Percentiles rank a stretch among this genome's conserved stretches.
Evolutionary conservation across 106 monocot genomes (phyloP).

Genomic region (Platanthera guangdongensis): DNA sequence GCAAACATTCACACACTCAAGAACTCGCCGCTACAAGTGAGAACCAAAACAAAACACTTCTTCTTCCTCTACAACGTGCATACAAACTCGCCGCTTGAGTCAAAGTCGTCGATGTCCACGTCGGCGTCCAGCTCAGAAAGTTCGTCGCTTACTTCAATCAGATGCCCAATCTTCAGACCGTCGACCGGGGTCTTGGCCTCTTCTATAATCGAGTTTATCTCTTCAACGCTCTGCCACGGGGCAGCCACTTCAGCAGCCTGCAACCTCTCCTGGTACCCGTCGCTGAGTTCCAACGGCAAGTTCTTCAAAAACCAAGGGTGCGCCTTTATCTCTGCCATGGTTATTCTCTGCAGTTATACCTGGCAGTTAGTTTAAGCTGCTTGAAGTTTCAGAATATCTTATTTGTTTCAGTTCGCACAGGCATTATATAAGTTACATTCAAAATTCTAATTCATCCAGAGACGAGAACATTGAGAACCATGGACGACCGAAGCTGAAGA

Average conservation of each 20-base stretch:
- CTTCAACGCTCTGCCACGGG: slow-evolving; percentile 63
- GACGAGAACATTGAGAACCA: no score
- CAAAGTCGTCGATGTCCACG: slow-evolving; percentile 68
- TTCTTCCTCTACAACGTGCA: background rate
- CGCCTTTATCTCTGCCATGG: slow-evolving; percentile 55
- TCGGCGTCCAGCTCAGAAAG: slow-evolving; percentile 54
- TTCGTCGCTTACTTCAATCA: slow-evolving; percentile 48
- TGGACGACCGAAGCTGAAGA: background rate
- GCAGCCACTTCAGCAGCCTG: slow-evolving; percentile 10
- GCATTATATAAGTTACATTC: background rate
- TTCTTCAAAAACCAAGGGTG: slow-evolving; percentile 74
- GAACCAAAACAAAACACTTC: background rate
- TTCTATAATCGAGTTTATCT: slow-evolving; percentile 45
- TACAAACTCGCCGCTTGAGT: slow-evolving; percentile 69
- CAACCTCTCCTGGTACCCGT: slow-evolving; percentile 22
- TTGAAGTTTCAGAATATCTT: background rate
- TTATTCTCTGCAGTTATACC: slow-evolving; percentile 45
- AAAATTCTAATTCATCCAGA: no score
- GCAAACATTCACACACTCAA: background rate
- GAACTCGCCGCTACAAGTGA: background rate
- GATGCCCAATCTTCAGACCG: slow-evolving; percentile 12
- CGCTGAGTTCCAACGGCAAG: slow-evolving; percentile 52
- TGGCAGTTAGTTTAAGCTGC: background rate
- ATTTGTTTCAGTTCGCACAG: background rate
- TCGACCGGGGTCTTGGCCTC: slow-evolving; percentile 51